Evolutionary conservation across 768 basidiomycete species (phyloP), one percentile per base, ranked within the genome.

Genomic region (Pisolithus microcarpus): DNA sequence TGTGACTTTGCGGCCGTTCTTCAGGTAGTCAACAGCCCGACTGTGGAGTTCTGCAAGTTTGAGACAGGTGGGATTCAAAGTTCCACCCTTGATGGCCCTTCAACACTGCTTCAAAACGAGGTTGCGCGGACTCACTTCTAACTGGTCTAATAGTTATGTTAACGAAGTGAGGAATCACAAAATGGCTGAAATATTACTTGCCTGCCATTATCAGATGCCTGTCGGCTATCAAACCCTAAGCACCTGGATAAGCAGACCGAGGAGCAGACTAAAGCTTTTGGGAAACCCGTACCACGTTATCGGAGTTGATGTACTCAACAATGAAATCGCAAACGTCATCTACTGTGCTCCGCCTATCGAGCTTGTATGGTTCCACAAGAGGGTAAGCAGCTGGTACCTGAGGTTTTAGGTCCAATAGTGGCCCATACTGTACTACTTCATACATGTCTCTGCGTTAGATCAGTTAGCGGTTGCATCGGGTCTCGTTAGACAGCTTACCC

Each of bases 291-390:
- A 88, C 87, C 75, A 89, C 66, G 39, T 89, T 77, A 59, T 91
- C 87, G 0, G 87, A 88, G 55, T 87, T 77, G 61, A 92, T 88
- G 50, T 91, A 92, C 57, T 91, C 82, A 13, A 89, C 80, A 21
- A 92, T 71, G 57, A 92, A 91, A 51, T 91, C 74, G 53, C 85
- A 86, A 13, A 91, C 80, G 56, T 90, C 86, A 1, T 82, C 71
- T 5, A 88, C 76, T 0, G 73, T 79, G 50, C 80, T 79, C 7
- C 78, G 73, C 16, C 75, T 67, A 11, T 57, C 58, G 19, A 83
- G 65, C 4, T 61, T 65, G 40, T 65, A 67, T 1, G 76, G 65
- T 0, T 56, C 57, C 7, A 65, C 68, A 3, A 73, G 40, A 1
- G 65, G 52, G 57, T 90, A 88, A 3, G 66, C 59, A 9, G 80